Evolutionary conservation across 2,329 filamentous ascomycete species (phyloP).

Genomic region (Neopestalotiopsis rosae): DNA sequence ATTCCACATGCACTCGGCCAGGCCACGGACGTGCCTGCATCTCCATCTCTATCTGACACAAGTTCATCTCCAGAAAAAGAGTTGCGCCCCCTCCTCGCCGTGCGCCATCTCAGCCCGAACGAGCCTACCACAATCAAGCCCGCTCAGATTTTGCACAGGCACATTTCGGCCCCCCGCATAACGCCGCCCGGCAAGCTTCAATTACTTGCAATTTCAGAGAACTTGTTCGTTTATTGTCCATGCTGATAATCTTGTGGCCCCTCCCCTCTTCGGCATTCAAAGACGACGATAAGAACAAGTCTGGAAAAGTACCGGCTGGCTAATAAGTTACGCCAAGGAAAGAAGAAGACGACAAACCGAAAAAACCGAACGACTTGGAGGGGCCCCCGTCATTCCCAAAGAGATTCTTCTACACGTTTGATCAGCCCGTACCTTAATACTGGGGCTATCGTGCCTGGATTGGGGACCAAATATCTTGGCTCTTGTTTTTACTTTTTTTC

Average conservation of each 20-base stretch:
- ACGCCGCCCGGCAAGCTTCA: background rate
- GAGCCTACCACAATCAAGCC: constrained; percentile 1
- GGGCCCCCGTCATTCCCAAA: background rate
- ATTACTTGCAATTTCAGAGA: background rate
- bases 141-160: background rate
- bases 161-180: background rate
- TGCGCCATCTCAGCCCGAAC: constrained; percentile 4
- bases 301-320: background rate
- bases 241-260: background rate
- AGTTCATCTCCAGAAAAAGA: constrained; percentile 1
- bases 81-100: background rate
- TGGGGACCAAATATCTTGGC: background rate
- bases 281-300: background rate
- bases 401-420: background rate
- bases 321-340: background rate
- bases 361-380: background rate
- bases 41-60: constrained; percentile 16
- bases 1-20: background rate
- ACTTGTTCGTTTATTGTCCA: background rate
- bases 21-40: constrained; percentile 2
- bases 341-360: background rate
- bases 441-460: background rate
- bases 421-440: constrained; percentile 3
- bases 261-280: background rate
- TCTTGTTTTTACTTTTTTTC: background rate